A percentile compares a stretch with the other conserved stretches of the same genome.
Conservation (phyloP, 2,329 filamentous ascomycete species). For the Diplocarpon rosae region DNA sequence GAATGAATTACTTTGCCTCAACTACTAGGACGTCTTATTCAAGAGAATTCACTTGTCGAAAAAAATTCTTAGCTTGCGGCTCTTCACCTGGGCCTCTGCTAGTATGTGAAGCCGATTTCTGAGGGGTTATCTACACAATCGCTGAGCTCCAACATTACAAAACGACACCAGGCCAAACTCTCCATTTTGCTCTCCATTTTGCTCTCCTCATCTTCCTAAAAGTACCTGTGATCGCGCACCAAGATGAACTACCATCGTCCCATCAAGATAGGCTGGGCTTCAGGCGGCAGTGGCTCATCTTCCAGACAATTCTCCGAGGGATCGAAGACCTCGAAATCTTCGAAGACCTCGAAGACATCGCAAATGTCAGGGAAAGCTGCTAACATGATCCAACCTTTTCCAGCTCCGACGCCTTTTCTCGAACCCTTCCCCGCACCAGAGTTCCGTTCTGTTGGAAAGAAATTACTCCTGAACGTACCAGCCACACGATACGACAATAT, state of each 20-base stretch:
- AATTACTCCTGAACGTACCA: conserved; percentile 20
- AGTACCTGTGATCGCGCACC: not conserved
- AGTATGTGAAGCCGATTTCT: no score
- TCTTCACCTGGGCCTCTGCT: no score
- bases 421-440: conserved; percentile 24
- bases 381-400: conserved; percentile 29
- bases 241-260: conserved; percentile 5
- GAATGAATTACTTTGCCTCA: not conserved
- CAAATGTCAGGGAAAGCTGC: conserved; percentile 16
- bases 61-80: no score
- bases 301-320: not conserved
- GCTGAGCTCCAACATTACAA: no score
- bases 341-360: not conserved
- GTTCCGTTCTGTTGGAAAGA: conserved; percentile 9
- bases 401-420: conserved; percentile 20
- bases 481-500: conserved; percentile 24
- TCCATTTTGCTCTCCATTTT: no score
- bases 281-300: not conserved
- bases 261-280: conserved; percentile 23
- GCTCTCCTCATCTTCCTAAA: not conserved
- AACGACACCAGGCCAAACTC: no score
- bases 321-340: not conserved
- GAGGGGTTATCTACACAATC: no score
- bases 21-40: no score
- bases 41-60: no score